phyloP scores from a whole-genome alignment of 805 yeast species.

The Candida lessepsii region DNA sequence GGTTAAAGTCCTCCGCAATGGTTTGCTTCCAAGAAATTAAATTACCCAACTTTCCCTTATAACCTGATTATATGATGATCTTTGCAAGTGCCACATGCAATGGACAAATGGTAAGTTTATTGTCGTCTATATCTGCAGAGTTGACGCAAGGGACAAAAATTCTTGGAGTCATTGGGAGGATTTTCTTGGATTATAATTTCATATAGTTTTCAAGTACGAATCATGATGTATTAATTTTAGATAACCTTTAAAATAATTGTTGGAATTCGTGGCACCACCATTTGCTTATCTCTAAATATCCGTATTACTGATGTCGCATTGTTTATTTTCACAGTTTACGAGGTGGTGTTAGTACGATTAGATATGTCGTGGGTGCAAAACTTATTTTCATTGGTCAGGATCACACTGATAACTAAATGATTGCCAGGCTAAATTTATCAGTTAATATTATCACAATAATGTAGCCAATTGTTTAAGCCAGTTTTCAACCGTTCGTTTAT shows the following conservation, averaged over 20 bases:
- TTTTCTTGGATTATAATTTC: background rate
- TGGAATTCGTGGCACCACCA: background rate
- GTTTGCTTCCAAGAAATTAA: no score
- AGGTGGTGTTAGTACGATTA: background rate
- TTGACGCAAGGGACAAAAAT: no score
- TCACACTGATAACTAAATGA: background rate
- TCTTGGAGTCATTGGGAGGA: no score
- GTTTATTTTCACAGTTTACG: background rate
- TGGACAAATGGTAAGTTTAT: no score
- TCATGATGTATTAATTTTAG: no score
- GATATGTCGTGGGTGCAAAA: background rate
- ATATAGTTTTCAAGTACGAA: no score
- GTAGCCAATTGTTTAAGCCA: slow-evolving; percentile 6
- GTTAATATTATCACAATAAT: slow-evolving; percentile 1
- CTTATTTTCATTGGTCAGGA: background rate
- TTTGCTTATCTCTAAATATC: slow-evolving; percentile 3
- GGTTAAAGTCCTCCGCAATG: no score
- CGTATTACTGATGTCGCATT: slow-evolving; percentile 1
- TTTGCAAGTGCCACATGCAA: no score
- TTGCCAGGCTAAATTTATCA: no score
- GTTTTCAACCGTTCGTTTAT: slow-evolving; percentile 1
- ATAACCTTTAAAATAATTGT: background rate
- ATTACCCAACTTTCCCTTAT: no score
- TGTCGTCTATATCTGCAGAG: no score
- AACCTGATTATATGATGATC: no score